Percentiles rank a stretch among this genome's conserved stretches.
Conservation (phyloP, 2,329 filamentous ascomycete genomes). For the Colletotrichum liaoningense region DNA sequence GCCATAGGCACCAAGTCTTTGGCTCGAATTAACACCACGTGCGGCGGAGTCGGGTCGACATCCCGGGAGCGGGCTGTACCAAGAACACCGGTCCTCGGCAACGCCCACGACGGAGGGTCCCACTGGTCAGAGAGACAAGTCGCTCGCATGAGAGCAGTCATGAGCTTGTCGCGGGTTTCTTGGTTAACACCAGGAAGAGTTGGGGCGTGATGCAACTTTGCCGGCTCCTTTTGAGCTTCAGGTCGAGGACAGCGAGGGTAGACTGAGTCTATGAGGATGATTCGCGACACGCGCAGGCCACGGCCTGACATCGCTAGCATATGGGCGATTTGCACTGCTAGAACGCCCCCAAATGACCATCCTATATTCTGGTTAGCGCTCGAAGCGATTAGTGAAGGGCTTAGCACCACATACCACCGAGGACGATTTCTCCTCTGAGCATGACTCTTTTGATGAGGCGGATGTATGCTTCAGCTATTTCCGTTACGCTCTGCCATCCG, state of each 20-base stretch:
- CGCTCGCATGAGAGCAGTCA: constrained; percentile 29
- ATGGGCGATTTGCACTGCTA: constrained; percentile 18
- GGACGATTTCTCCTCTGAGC: constrained; percentile 23
- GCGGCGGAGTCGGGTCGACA: constrained; percentile 9
- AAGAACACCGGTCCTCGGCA: constrained; percentile 1
- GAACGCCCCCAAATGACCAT: constrained; percentile 27
- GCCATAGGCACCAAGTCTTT: constrained; percentile 29
- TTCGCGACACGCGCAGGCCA: constrained; percentile 23
- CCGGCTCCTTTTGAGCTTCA: constrained; percentile 27
- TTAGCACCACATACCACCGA: neutral
- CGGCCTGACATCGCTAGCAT: constrained; percentile 24
- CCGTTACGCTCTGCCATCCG: constrained; percentile 24
- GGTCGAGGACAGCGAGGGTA: constrained; percentile 23
- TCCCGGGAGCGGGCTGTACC: constrained; percentile 7
- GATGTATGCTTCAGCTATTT: constrained; percentile 26
- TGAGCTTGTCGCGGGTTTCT: constrained; percentile 22
- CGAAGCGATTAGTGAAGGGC: rapidly evolving
- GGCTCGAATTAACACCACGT: constrained; percentile 17
- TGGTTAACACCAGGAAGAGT: constrained; percentile 13
- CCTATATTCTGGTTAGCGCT: neutral
- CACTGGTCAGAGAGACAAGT: constrained; percentile 27
- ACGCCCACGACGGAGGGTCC: constrained; percentile 7
- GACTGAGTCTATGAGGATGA: constrained; percentile 28
- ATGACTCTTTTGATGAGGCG: constrained; percentile 30
- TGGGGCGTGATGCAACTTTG: constrained; percentile 19